These are phyloP conservation scores for Microcyclosporella mali DNA, from an alignment of 2,329 filamentous ascomycete species.

Conservation along the genomic window DNA sequence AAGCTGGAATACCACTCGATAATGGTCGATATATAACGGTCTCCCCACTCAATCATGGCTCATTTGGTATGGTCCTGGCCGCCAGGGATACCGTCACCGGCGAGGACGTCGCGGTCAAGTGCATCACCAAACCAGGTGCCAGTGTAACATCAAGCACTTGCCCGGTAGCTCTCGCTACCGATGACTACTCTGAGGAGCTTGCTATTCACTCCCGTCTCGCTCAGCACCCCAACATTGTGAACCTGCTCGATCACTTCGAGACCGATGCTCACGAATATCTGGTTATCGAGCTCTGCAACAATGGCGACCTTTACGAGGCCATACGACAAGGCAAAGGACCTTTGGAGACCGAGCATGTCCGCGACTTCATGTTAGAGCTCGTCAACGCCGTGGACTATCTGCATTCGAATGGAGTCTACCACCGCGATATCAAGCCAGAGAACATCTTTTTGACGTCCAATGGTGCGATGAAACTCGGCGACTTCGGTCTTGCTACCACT, in stretches of 20 bases:
- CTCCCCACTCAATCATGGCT: conserved; percentile 94
- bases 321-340: conserved; percentile 85
- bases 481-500: conserved; percentile 87
- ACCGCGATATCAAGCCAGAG: conserved; percentile 98
- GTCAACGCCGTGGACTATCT: conserved; percentile 85
- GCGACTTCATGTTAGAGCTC: conserved; percentile 93
- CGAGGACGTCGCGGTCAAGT: conserved; percentile 89
- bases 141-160: conserved; percentile 44
- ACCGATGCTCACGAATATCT: conserved; percentile 84
- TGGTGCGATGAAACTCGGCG: conserved; percentile 90
- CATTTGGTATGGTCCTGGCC: conserved; percentile 97
- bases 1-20: conserved; percentile 71
- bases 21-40: conserved; percentile 80
- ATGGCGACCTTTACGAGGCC: conserved; percentile 94
- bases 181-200: conserved; percentile 77
- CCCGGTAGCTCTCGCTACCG: conserved; percentile 62
- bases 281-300: conserved; percentile 89
- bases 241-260: conserved; percentile 84
- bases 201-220: conserved; percentile 73
- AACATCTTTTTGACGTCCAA: conserved; percentile 91
- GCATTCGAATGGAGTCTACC: conserved; percentile 84
- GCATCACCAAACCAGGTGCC: conserved; percentile 75
- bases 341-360: conserved; percentile 90
- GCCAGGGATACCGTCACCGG: conserved; percentile 72
- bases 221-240: conserved; percentile 86